Evolutionary conservation across 2,329 filamentous ascomycete genomes (phyloP).

Genomic region (Microsporum ferrugineum): DNA sequence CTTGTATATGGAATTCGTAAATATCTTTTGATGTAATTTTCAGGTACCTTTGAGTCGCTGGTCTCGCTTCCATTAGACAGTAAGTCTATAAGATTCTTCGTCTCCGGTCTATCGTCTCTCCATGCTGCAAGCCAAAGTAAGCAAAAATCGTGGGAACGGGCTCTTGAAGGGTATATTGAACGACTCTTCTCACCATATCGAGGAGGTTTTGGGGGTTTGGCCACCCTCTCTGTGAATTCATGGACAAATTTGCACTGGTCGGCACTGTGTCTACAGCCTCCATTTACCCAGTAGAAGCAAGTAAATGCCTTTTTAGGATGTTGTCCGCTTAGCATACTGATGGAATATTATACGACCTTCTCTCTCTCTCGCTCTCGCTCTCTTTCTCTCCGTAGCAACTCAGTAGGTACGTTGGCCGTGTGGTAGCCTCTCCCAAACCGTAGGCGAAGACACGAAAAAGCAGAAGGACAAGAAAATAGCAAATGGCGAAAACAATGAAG

Average conservation of each 20-base stretch:
- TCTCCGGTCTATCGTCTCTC: background rate
- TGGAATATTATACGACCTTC: background rate
- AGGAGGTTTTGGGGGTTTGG: constrained; percentile 11
- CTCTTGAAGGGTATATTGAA: background rate
- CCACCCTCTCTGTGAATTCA: constrained; percentile 18
- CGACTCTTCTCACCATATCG: constrained; percentile 6
- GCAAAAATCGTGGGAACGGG: background rate
- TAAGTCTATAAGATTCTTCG: background rate
- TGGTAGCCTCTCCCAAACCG: background rate
- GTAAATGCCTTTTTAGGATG: constrained; percentile 20
- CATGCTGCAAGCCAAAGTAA: background rate
- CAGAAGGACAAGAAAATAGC: background rate
- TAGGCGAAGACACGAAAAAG: background rate
- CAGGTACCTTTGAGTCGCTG: constrained; percentile 1
- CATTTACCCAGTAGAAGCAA: constrained; percentile 24
- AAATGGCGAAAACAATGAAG: background rate
- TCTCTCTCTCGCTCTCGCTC: too few species aligned
- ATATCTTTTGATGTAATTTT: background rate
- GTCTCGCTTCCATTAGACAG: background rate
- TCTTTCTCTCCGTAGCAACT: background rate
- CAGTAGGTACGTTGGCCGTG: background rate
- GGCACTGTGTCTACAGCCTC: constrained; percentile 18
- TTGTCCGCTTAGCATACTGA: background rate
- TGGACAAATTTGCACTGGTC: constrained; percentile 23
- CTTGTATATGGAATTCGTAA: background rate